Base-by-base conservation (phyloP, 2,329 filamentous ascomycete genomes). In the Leptosphaerulina australis region DNA sequence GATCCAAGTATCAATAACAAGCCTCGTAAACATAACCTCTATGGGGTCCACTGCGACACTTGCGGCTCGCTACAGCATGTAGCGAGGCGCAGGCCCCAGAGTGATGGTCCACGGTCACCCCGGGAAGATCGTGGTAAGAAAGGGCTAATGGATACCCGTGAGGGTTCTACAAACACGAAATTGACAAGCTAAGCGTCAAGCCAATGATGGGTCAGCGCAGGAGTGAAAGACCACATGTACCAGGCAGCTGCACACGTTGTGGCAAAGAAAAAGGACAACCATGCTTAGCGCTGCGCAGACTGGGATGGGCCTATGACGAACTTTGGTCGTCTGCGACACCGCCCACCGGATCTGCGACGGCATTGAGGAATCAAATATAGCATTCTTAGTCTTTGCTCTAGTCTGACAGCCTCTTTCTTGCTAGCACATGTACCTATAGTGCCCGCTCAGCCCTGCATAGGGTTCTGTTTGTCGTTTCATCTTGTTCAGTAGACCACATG, bases 261-360 rank as follows among this genome's bases (percentile, higher is more conserved):
- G 61, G 56, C 61, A 41, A 57, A 21, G n/a, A 40, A 29, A 41
- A 31, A 30, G 26, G 37, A 36, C 41, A 33, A 40, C 36, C 48
- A 43, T 37, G 48, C 31, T 25, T 51, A 45, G 48, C 41, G 48
- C 30, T 41, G 36, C 40, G 33, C 41, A 28, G 48, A 36, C 45
- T 43, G n/a, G 38, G 38, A 43, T 21, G 45, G 36, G 39, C 24
- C 40, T 40, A 51, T 51, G 48, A 51, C 48, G 48, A 51, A 44
- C 37, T 45, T 58, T 40, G 51, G 52, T 43, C 50, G 14, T 38
- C 35, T 54, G 46, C 51, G 54, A 56, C 55, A 59, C 49, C 47
- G 58, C 48, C 54, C 60, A 37, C 41, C 48, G 53, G 58, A 61
- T 62, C 56, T 63, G 59, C 60, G 51, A 63, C 59, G 60, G 59